phyloP scores from a whole-genome alignment of 805 yeast genomes.

The Teunomyces atbi region DNA sequence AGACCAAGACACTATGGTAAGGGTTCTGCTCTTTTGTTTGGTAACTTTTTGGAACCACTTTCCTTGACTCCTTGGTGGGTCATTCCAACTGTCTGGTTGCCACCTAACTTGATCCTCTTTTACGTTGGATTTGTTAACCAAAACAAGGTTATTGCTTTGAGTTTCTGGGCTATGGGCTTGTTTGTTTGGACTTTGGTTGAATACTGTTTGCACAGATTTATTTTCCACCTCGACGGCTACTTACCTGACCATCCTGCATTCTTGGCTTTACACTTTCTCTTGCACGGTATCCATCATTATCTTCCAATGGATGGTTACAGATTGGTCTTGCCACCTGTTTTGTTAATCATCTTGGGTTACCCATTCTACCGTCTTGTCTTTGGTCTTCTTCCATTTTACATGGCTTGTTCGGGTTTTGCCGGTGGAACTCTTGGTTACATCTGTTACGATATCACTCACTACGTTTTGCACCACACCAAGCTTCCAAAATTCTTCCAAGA shows the following conservation, averaged over 20 bases:
- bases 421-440: slow-evolving; percentile 96
- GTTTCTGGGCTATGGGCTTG: slow-evolving; percentile 75
- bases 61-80: slow-evolving; percentile 94
- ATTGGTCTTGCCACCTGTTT: slow-evolving; percentile 94
- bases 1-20: slow-evolving; percentile 97
- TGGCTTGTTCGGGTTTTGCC: slow-evolving; percentile 90
- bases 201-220: slow-evolving; percentile 81
- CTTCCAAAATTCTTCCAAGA: slow-evolving; percentile 76
- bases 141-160: slow-evolving; percentile 45
- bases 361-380: slow-evolving; percentile 86
- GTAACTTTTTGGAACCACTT: slow-evolving; percentile 89
- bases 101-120: slow-evolving; percentile 66
- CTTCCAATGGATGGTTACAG: slow-evolving; percentile 95
- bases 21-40: slow-evolving; percentile 94
- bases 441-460: slow-evolving; percentile 90
- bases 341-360: slow-evolving; percentile 65
- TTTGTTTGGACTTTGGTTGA: slow-evolving; percentile 93
- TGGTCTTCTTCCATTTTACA: slow-evolving; percentile 68
- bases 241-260: slow-evolving; percentile 78
- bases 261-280: slow-evolving; percentile 78
- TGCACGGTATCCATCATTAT: slow-evolving; percentile 97
- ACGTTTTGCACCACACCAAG: slow-evolving; percentile 83
- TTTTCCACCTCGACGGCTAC: slow-evolving; percentile 87
- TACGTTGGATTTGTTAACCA: slow-evolving; percentile 54
- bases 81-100: slow-evolving; percentile 85